Conservation (phyloP, 1,139 yeast genomes). For the Pichia inconspicua region DNA sequence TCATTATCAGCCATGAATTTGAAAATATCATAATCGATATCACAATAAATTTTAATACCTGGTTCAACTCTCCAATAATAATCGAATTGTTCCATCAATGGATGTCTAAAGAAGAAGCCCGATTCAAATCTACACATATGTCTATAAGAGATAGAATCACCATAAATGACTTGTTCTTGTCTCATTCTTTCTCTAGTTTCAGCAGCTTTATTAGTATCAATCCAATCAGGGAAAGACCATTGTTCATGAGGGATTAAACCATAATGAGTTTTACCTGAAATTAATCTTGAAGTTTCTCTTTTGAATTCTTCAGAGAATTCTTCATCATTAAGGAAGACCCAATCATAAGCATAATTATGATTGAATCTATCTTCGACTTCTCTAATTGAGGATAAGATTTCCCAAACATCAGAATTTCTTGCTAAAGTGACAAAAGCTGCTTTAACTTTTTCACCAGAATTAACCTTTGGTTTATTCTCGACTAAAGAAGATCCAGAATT, state of each 20-base stretch:
- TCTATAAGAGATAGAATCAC: conserved; percentile 52
- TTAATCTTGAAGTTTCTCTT: conserved; percentile 32
- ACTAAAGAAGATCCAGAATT: neutral
- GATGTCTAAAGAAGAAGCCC: conserved; percentile 82
- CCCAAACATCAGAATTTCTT: conserved; percentile 45
- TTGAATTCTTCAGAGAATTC: conserved; percentile 42
- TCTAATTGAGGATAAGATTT: conserved; percentile 42
- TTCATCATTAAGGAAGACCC: conserved; percentile 63
- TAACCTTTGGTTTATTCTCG: conserved; percentile 6
- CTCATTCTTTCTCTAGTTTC: conserved; percentile 42
- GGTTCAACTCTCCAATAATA: conserved; percentile 97
- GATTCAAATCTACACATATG: conserved; percentile 92
- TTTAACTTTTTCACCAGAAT: conserved; percentile 35
- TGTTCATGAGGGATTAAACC: conserved; percentile 43
- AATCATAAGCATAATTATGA: conserved; percentile 58
- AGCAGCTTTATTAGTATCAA: conserved; percentile 54
- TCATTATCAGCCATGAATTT: conserved; percentile 70
- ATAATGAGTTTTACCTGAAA: conserved; percentile 44
- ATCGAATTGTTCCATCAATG: conserved; percentile 60
- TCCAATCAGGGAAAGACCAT: conserved; percentile 59
- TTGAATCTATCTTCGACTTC: conserved; percentile 68
- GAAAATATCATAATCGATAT: conserved; percentile 75
- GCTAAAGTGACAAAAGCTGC: conserved; percentile 59
- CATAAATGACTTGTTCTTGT: conserved; percentile 43
- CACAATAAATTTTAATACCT: conserved; percentile 69